Conservation (phyloP, 768 basidiomycete species). For the Exidia glandulosa region DNA sequence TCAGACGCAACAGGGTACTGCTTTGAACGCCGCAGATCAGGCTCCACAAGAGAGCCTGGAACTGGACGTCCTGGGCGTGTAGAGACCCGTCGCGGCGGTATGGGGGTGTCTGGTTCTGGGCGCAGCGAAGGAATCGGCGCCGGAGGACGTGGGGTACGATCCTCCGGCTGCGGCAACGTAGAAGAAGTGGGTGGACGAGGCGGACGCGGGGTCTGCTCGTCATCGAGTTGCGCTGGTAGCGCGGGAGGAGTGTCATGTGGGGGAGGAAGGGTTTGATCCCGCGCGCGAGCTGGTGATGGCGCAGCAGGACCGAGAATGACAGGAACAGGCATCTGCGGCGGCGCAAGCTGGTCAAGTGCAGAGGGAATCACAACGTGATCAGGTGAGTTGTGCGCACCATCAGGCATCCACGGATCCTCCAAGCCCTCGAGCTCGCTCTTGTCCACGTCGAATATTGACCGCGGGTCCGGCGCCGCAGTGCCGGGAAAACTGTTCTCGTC, state of each 20-base stretch:
- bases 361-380: background rate
- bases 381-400: background rate
- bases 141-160: too few relatives aligned
- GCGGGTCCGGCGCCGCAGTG: background rate
- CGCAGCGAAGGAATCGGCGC: background rate
- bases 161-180: too few relatives aligned
- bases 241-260: background rate
- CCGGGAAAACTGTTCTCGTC: constrained; percentile 20
- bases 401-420: background rate
- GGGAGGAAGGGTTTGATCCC: background rate
- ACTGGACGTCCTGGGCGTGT: background rate
- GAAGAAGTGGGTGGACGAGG: too few relatives aligned
- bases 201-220: too few relatives aligned
- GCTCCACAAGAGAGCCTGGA: background rate
- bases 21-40: background rate
- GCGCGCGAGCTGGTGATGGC: background rate
- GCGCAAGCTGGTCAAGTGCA: background rate
- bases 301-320: background rate
- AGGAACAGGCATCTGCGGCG: background rate
- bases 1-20: background rate
- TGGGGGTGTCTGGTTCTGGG: background rate
- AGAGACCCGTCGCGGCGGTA: background rate
- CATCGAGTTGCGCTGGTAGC: too few relatives aligned
- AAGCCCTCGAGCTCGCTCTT: background rate
- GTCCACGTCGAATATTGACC: background rate